Base-by-base conservation (phyloP, 2,329 filamentous ascomycete genomes). In the Tolypocladium paradoxum region DNA sequence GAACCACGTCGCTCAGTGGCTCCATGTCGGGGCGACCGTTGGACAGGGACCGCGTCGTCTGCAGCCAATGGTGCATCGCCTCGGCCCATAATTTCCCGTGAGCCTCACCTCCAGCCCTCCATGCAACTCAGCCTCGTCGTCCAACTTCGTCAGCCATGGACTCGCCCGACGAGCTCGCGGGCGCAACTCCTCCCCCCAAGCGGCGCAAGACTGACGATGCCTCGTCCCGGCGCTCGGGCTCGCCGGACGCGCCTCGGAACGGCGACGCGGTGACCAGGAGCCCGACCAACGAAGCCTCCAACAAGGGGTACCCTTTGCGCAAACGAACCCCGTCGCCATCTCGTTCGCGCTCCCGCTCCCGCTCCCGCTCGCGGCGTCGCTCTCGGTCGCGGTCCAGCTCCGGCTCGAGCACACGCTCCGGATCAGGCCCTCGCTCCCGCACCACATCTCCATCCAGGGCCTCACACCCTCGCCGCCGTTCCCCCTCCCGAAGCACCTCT, bases 321-420 rank as follows among this genome's bases (percentile, higher is more conserved):
- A 36, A 50, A 7, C 48, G 48, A 35, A 35, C 29, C n/a, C 29
- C 29, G 29, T 48, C 45, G 48, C 48, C 36, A 14, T 50, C 48
- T 12, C 48, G 36, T 6, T 50, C 53, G 5, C 53, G 18, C 14
- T 52, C 53, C 4, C 24, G 31, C 31, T 57, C 55, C 8, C 61
- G 63, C 16, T 61, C 59, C 31, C 62, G 64, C 20, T 70, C 70
- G 9, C 61, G 61, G 9, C 54, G 31, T 18, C 61, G 64, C 29
- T 65, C 67, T 31, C 60, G 65, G 52, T 70, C 67, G 7, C 62
- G 62, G 12, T 69, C 68, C 5, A 64, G 60, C 48, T 71, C 68
- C 3, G 63, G 58, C 49, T 71, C 71, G 18, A 67, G 61, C 48
- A 71, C 70, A 36, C 65, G 67, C 49, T 73, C 70, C 24, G 66